Base-by-base conservation (phyloP, 2,329 filamentous ascomycete species). In the Aspergillus novofumigatus region DNA sequence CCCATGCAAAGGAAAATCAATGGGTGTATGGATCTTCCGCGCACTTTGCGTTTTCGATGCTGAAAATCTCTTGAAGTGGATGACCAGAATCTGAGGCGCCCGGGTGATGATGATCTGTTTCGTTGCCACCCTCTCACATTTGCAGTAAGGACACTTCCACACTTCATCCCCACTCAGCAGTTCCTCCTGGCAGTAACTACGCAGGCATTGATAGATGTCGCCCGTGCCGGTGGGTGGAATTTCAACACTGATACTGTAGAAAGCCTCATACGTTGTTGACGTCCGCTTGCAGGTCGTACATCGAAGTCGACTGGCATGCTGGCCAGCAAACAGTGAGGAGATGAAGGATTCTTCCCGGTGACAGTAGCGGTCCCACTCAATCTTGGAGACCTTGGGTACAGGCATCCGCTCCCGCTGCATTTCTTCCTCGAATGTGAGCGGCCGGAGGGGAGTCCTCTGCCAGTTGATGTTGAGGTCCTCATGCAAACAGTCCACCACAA, bases 381-480 rank as follows among this genome's bases (percentile, higher is more conserved):
- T 84, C 53, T 81, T 80, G 0, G 88, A 86, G n/a, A 87, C 88
- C 55, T 86, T 78, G 58, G 86, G 78, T 11, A 84, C 81, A 0
- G 84, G 82, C 70, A 85, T 80, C 21, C 78, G 74, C 66, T 89
- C 86, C 25, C 86, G 80, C 51, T 78, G 78, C 62, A 81, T 75
- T 69, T 89, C 86, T 67, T 89, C 81, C 26, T 80, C 75, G 17
- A 81, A 79, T 0, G 83, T 86, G 44, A 89, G 75, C 4, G 81
- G 79, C 51, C 81, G 80, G 2, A 88, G 76, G 0, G 83, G 84
- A 2, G 77, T 79, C 53, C 81, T 78, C 59, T 84, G 79, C 78
- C 85, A 89, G 29, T 83, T 81, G 6, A 81, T 75, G 70, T 96
- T 95, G 4, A 95, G 86, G 73, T 99, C 94, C 69, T 94, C 90